Conservation (phyloP, 495 filamentous ascomycete species). For the Cladorrhinum samala region DNA sequence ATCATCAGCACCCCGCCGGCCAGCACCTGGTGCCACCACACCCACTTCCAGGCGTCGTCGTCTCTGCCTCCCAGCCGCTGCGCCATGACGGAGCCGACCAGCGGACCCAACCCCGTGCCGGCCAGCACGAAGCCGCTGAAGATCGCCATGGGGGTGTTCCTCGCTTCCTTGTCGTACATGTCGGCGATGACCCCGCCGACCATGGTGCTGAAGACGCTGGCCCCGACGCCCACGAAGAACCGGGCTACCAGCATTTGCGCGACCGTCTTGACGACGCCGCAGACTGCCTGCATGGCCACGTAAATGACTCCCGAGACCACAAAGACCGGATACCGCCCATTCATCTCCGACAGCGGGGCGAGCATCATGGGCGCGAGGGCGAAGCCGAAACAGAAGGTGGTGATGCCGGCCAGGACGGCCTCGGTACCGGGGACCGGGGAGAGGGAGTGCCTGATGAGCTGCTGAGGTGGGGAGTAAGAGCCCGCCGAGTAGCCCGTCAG, state of each 20-base stretch:
- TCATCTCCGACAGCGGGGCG: slow-evolving; percentile 85
- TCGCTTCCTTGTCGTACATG: slow-evolving; percentile 69
- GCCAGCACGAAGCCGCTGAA: slow-evolving; percentile 71
- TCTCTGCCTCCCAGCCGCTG: slow-evolving; percentile 31
- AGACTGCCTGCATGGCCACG: slow-evolving; percentile 62
- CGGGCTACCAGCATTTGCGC: slow-evolving; percentile 71
- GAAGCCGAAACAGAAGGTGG: slow-evolving; percentile 78
- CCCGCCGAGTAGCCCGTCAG: slow-evolving; percentile 79
- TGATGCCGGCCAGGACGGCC: slow-evolving; percentile 70
- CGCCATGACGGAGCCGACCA: slow-evolving; percentile 66
- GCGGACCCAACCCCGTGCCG: slow-evolving; percentile 76
- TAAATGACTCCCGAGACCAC: slow-evolving; percentile 64
- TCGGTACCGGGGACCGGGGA: slow-evolving; percentile 54
- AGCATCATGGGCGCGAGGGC: slow-evolving; percentile 82
- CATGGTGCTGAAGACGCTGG: slow-evolving; percentile 83
- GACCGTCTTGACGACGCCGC: slow-evolving; percentile 65
- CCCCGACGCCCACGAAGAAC: slow-evolving; percentile 69
- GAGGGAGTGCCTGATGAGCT: slow-evolving; percentile 55
- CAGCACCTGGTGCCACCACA: slow-evolving; percentile 84
- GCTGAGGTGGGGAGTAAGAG: slow-evolving; percentile 63
- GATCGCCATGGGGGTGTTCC: slow-evolving; percentile 87
- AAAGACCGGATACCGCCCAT: slow-evolving; percentile 77
- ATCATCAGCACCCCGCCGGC: slow-evolving; percentile 56
- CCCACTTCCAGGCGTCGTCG: slow-evolving; percentile 65
- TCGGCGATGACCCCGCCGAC: slow-evolving; percentile 89